Evolutionary conservation across 2,329 filamentous ascomycete genomes (phyloP), one percentile per base, ranked within the genome.

Genomic region (Tolypocladium amazonense): DNA sequence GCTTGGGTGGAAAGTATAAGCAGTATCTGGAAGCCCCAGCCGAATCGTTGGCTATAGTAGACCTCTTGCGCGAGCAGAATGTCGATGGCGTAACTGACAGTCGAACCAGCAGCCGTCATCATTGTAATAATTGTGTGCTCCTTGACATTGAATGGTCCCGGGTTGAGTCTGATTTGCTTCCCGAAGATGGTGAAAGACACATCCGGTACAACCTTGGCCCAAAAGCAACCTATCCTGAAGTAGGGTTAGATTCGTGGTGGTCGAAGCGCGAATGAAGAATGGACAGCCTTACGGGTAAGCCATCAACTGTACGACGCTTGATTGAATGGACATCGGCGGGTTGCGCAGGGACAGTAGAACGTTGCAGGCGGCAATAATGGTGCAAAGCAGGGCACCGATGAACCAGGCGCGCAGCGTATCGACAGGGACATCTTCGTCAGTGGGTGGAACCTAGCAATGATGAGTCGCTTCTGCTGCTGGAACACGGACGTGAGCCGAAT

Each of bases 341-440:
- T 77, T 76, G 53, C 79, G 79, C 38, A 78, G 63, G 9, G 69
- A 71, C 41, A 85, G 81, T 14, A 84, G 69, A 68, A 82, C 78
- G 69, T 86, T 85, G 66, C 83, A 72, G 1, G 75, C 80, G 0
- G 82, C 82, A 35, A 83, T 81, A 56, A 84, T 69, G 0, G 83
- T 86, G 62, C 82, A 81, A 59, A 85, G 75, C 52, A 86, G 2
- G 58, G 82, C 64, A 37, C 84, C 84, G 59, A 87, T 81, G 6
- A 69, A 63, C 84, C 84, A 87, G 11, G 82, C 81, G 25, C 84
- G 83, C 60, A 87, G 75, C 3, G 84, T 87, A 68, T 81, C 81
- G 60, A 77, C 73, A 8, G 80, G 77, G 2, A 81, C 66, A 25
- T 83, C 80, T 57, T 81, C 79, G 59, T 79, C 75, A 61, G 80